Evolutionary conservation across 2,329 filamentous ascomycete species (phyloP), one percentile per base, ranked within the genome.

Genomic region (Pyrenochaeta sp.): DNA sequence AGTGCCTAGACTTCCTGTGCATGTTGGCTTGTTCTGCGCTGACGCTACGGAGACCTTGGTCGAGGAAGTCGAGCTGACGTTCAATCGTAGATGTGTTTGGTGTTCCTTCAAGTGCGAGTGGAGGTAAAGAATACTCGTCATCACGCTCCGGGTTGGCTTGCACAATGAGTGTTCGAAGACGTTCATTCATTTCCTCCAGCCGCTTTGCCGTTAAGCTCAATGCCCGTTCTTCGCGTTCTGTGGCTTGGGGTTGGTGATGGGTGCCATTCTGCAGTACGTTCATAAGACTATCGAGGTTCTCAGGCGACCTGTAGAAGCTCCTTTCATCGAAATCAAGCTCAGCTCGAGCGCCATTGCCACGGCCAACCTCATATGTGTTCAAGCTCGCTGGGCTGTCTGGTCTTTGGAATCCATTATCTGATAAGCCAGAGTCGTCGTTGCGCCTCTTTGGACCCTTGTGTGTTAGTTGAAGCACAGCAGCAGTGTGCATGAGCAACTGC

Each of bases 391-490:
- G 89, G 65, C 89, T 92, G 49, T 89, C 87, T 5, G 89, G 90
- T 57, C 91, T 75, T 39, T 75, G 60, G 27, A 63, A 66, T 32
- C 60, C 64, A 27, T 66, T 68, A 5, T 73, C 66, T 23, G 63
- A 50, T 17, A 68, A 30, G 74, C 78, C 75, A 12, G 81, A 77
- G 7, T 79, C 74, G 3, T 77, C 66, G 48, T 79, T 79, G 61
- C 84, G 85, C 67, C 85, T 89, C 52, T 82, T 81, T n/a, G 89
- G 82, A 0, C 85, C 87, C 65, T 89, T 90, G 76, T 98, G 93
- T 7, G 93, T 96, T 75, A 96, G 85, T 71, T 97, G 92, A 48
- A 99, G 79, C 33, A 99, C 91, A 39, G 91, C 94, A 12, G 95
- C 93, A 0, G 94, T 98, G 73, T 99, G 95, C 73, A 94, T 88